Conservation (phyloP, 1,284 basidiomycete species). For the Peniophora sp. region DNA sequence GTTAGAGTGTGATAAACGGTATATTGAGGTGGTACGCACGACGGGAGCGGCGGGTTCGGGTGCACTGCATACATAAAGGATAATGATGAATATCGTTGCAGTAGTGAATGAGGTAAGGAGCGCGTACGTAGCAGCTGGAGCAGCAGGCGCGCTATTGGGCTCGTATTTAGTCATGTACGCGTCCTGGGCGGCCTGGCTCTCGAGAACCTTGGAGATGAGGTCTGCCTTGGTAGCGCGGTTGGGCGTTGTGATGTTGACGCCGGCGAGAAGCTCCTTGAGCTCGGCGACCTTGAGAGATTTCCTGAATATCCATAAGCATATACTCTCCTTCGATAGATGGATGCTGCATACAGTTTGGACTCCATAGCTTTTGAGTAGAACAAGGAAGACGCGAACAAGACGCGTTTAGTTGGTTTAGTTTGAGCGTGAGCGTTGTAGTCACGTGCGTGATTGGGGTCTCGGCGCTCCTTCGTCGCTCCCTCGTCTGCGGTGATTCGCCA, state of each 20-base stretch:
- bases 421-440: too few species aligned
- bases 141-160: constrained; percentile 11
- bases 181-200: constrained; percentile 39
- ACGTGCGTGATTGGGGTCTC: too few species aligned
- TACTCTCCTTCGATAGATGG: neutral
- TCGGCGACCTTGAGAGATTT: constrained; percentile 68
- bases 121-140: neutral
- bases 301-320: constrained; percentile 15
- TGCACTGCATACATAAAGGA: too few species aligned
- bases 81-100: too few species aligned
- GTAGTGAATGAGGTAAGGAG: neutral
- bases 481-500: too few species aligned
- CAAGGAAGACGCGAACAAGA: constrained; percentile 2
- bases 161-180: constrained; percentile 32
- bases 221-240: constrained; percentile 59
- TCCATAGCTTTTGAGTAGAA: constrained; percentile 34
- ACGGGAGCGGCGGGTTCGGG: too few species aligned
- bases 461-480: too few species aligned
- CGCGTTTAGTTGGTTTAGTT: neutral
- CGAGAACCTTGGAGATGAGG: constrained; percentile 54
- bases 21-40: too few species aligned
- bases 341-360: constrained; percentile 30
- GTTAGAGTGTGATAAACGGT: neutral
- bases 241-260: constrained; percentile 38
- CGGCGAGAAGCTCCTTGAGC: constrained; percentile 53